These are phyloP conservation scores for Xerocomellus amylosporus DNA, from an alignment of 768 basidiomycete genomes.

Conservation along the genomic window DNA sequence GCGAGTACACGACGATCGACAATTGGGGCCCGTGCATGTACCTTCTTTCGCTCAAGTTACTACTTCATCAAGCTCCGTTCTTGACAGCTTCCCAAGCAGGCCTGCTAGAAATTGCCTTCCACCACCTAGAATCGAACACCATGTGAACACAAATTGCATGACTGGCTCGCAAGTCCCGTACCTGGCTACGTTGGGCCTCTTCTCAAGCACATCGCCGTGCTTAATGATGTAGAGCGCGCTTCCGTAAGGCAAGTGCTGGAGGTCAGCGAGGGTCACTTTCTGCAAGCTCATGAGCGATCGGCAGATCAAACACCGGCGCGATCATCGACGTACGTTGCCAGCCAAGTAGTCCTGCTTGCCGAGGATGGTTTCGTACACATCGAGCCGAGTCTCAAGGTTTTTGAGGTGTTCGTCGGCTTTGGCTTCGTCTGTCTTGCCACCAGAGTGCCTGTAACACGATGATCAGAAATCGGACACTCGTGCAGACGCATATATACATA, in stretches of 20 bases:
- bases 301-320: neutral
- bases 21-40: neutral
- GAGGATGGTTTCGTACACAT: constrained; percentile 53
- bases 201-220: constrained; percentile 27
- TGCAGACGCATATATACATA: constrained; percentile 25
- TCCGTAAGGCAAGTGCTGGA: constrained; percentile 55
- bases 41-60: neutral
- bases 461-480: neutral
- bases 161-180: constrained; percentile 14
- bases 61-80: constrained; percentile 25
- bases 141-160: neutral
- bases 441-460: constrained; percentile 5
- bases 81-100: constrained; percentile 47
- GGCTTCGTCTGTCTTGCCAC: constrained; percentile 24
- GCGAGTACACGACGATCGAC: neutral
- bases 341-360: constrained; percentile 54
- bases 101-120: constrained; percentile 44
- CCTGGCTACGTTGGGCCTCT: constrained; percentile 45
- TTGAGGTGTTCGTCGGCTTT: constrained; percentile 11
- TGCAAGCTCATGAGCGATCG: constrained; percentile 15
- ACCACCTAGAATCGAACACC: constrained; percentile 43
- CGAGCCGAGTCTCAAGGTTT: constrained; percentile 37
- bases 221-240: constrained; percentile 24
- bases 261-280: constrained; percentile 53
- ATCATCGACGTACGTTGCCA: constrained; percentile 44